phyloP scores from a whole-genome alignment of 495 filamentous ascomycete species.

The Chaetomidium leptoderma region DNA sequence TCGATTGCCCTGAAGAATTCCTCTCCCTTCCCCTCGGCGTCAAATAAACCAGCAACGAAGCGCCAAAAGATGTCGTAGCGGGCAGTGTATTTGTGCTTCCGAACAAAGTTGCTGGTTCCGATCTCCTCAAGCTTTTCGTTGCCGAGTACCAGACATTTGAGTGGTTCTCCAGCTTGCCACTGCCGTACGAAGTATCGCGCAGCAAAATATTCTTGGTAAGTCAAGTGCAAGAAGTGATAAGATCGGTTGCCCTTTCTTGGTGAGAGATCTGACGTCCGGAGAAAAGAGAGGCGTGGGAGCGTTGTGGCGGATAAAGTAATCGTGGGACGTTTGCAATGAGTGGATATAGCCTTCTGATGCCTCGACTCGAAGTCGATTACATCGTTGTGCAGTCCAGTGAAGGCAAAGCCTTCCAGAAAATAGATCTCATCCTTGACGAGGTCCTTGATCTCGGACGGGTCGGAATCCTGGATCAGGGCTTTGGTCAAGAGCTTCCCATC shows the following conservation, averaged over 20 bases:
- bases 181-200: conserved; percentile 42
- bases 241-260: conserved; percentile 15
- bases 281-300: conserved; percentile 34
- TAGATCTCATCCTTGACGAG: conserved; percentile 24
- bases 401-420: conserved; percentile 37
- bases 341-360: conserved; percentile 24
- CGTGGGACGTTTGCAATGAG: conserved; percentile 9
- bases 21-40: conserved; percentile 11
- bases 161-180: conserved; percentile 27
- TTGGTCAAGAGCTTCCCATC: conserved; percentile 8
- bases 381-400: conserved; percentile 37
- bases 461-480: neutral
- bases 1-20: conserved; percentile 38
- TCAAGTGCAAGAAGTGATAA: conserved; percentile 45
- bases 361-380: conserved; percentile 35
- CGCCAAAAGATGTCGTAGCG: conserved; percentile 45
- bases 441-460: conserved; percentile 13
- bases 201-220: conserved; percentile 43
- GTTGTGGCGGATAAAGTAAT: conserved; percentile 9
- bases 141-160: conserved; percentile 23
- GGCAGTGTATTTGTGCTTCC: conserved; percentile 36
- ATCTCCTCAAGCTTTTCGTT: neutral
- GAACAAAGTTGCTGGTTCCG: conserved; percentile 29
- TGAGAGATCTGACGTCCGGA: conserved; percentile 29
- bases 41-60: conserved; percentile 42